Percentiles rank a stretch among this genome's conserved stretches.
Evolutionary conservation across 2,329 filamentous ascomycete species (phyloP).

Genomic region (Fusarium phyllophilum): DNA sequence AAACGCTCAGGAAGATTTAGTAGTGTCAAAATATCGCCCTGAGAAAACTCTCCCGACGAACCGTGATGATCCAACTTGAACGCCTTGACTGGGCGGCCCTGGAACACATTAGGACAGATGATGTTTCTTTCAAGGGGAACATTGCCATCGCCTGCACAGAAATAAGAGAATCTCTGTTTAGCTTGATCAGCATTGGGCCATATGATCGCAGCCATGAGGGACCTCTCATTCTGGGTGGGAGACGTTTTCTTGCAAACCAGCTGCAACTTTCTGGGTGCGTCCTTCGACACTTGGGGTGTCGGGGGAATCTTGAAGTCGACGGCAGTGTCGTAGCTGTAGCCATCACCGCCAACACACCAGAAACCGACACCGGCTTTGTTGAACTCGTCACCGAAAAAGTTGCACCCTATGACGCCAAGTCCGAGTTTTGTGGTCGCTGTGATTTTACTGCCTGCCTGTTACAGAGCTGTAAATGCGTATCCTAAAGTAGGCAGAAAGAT

Average conservation of each 20-base stretch:
- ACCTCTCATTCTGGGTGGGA: no score
- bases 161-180: not conserved
- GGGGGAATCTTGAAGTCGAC: no score
- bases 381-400: not conserved
- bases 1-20: fast-evolving
- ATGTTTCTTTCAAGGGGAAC: not conserved
- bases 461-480: no score
- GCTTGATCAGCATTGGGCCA: not conserved
- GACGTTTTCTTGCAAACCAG: no score
- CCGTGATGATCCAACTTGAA: not conserved
- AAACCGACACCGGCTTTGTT: not conserved
- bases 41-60: not conserved
- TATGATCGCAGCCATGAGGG: not conserved
- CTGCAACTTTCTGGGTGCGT: no score
- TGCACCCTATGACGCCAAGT: no score
- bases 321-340: not conserved
- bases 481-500: no score
- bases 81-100: fast-evolving
- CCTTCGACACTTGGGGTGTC: no score
- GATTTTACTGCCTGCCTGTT: no score
- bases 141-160: not conserved
- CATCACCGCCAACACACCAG: not conserved
- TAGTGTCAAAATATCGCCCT: fast-evolving
- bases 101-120: not conserved
- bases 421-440: no score